These are phyloP conservation scores for Solanum appendiculatum DNA, from an alignment of 257 asterid species.

Conservation along the genomic window DNA sequence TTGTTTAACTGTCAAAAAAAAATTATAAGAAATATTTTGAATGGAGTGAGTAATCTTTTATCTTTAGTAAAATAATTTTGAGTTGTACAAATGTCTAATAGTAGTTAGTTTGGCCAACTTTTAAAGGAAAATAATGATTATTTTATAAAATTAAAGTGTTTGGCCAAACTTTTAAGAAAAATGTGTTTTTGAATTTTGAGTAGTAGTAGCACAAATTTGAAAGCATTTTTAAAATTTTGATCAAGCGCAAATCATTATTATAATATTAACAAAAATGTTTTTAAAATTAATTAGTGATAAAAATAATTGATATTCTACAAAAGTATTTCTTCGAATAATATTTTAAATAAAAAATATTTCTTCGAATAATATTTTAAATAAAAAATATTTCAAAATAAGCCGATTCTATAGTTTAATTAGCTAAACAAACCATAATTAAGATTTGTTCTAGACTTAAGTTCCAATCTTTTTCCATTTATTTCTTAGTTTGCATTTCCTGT, in stretches of 20 bases:
- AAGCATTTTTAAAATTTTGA: not conserved
- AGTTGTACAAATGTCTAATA: not conserved
- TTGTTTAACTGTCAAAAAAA: not conserved
- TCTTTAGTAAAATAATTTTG: not conserved
- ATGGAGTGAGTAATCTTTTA: not conserved
- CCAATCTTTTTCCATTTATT: no score
- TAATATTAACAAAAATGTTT: not conserved
- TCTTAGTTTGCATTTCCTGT: not conserved
- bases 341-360: no score
- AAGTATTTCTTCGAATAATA: no score
- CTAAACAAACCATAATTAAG: not conserved
- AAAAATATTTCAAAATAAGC: no score
- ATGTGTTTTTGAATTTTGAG: not conserved
- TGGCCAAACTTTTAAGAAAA: not conserved
- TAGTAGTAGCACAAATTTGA: not conserved
- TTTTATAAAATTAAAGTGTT: not conserved
- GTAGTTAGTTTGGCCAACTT: not conserved
- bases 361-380: no score
- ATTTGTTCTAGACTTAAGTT: no score
- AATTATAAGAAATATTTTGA: no score
- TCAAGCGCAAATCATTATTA: not conserved
- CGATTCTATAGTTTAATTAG: not conserved
- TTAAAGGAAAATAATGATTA: not conserved
- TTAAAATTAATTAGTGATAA: not conserved
- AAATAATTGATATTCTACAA: not conserved